Percentiles rank a stretch among this genome's conserved stretches.
Conservation (phyloP, 2,329 filamentous ascomycete species). For the Exophiala sideris region DNA sequence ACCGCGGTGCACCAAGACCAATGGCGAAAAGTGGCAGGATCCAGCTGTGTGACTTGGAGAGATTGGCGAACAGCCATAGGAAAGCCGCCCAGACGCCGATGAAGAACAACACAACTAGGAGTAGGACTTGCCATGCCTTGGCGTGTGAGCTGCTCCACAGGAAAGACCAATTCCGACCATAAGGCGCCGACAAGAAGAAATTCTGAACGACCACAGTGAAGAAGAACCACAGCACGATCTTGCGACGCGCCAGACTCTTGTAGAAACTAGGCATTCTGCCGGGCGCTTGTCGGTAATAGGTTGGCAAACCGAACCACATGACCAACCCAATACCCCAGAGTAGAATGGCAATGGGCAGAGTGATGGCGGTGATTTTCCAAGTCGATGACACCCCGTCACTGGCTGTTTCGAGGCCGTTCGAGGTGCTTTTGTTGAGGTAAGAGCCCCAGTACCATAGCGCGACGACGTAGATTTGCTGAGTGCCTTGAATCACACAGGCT, state of each 20-base stretch:
- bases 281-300: slow-evolving; percentile 63
- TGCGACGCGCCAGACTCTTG: slow-evolving; percentile 57
- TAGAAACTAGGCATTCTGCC: slow-evolving; percentile 66
- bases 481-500: slow-evolving; percentile 64
- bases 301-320: slow-evolving; percentile 60
- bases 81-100: slow-evolving; percentile 57
- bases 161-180: slow-evolving; percentile 65
- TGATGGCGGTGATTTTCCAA: slow-evolving; percentile 52
- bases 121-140: slow-evolving; percentile 53
- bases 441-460: slow-evolving; percentile 67
- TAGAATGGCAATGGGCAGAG: slow-evolving; percentile 55
- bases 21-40: slow-evolving; percentile 66
- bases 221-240: slow-evolving; percentile 67
- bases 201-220: slow-evolving; percentile 63
- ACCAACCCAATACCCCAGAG: slow-evolving; percentile 56
- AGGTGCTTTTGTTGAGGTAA: slow-evolving; percentile 47
- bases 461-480: slow-evolving; percentile 63
- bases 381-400: slow-evolving; percentile 39
- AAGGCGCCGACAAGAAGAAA: slow-evolving; percentile 64
- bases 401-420: slow-evolving; percentile 37
- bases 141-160: slow-evolving; percentile 59
- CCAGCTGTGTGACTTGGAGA: slow-evolving; percentile 63
- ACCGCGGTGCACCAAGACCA: slow-evolving; percentile 62
- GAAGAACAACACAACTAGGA: slow-evolving; percentile 49
- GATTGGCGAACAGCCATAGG: slow-evolving; percentile 50